Evolutionary conservation across 1,139 yeast genomes (phyloP), one percentile per base, ranked within the genome.

Genomic region (Diutina pseudorugosa): DNA sequence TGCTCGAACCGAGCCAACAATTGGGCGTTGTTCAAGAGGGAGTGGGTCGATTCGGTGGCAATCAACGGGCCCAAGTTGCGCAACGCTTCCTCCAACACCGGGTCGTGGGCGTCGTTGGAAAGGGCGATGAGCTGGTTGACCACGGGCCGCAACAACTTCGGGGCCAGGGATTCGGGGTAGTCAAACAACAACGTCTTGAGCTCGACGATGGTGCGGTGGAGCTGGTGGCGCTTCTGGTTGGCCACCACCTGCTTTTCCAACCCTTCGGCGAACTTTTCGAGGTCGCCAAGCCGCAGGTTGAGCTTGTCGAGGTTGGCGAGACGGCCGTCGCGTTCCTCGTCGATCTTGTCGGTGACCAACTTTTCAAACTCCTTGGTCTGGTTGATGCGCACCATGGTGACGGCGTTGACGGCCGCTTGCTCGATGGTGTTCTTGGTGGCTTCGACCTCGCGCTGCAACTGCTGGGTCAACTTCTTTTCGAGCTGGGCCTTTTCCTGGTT

Each of bases 311-410:
- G 75, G 62, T 83, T 77, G 52, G 86, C 78, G 60, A 90, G 78
- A 64, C 95, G 83, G 41, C 91, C 90, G 55, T 82, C 74, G 67
- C 98, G 84, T 72, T 93, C 98, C 36, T 71, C 62, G 60, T 89
- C 95, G 52, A 94, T 78, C 57, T 78, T 80, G 51, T 80, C 77
- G 51, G 77, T 68, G 54, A 93, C 73, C 56, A 83, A 74, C 57
- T 77, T 71, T 58, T 85, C 83, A 66, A 89, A 85, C 62, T 82
- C 82, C 60, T 82, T 78, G 55, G 90, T 81, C 60, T 86, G 85
- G 59, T 82, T 84, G 55, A 84, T 73, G 62, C 89, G 82, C 55
- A 85, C 81, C 65, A 86, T 75, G 27, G 83, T 72, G 43, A 91
- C 78, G 56, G 85, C 85, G 66, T 90, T 93, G 56, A 82, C 83